Conservation (phyloP, 164 flowering plant genomes). For the Vitis amurensis region DNA sequence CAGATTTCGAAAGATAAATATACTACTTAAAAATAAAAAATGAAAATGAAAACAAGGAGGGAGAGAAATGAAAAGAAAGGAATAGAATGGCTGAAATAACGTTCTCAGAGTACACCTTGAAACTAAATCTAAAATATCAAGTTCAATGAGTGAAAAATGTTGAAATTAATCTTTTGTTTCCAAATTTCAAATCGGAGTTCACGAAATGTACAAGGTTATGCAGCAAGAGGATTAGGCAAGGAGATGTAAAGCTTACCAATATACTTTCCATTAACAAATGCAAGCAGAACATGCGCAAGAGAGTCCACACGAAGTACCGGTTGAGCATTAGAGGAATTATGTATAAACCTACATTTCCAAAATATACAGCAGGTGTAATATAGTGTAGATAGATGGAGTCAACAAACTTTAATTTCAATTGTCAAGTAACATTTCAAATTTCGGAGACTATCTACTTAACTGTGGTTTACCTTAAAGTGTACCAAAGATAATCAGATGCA, state of each 20-base stretch:
- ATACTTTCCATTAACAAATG: slow-evolving; percentile 56
- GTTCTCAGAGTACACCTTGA: too few relatives aligned
- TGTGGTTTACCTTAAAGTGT: slow-evolving; percentile 60
- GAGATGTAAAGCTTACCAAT: slow-evolving; percentile 29
- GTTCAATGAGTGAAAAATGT: too few relatives aligned
- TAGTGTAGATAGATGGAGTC: background rate
- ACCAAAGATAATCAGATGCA: slow-evolving; percentile 75
- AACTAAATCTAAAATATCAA: too few relatives aligned
- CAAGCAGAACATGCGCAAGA: slow-evolving; percentile 64
- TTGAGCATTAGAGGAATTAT: slow-evolving; percentile 23
- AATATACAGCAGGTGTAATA: background rate
- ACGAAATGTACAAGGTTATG: too few relatives aligned
- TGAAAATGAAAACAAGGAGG: background rate
- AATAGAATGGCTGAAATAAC: too few relatives aligned
- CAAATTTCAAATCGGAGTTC: too few relatives aligned
- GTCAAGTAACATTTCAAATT: background rate
- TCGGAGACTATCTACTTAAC: background rate
- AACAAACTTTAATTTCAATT: too few relatives aligned
- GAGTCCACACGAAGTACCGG: slow-evolving; percentile 42
- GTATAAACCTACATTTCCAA: slow-evolving; percentile 38
- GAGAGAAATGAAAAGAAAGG: background rate
- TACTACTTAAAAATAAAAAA: background rate
- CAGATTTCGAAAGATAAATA: background rate
- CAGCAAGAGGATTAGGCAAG: too few relatives aligned
- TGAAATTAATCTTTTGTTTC: too few relatives aligned